phyloP scores from a whole-genome alignment of 1,284 basidiomycete species.

The Ustilago sp. region DNA sequence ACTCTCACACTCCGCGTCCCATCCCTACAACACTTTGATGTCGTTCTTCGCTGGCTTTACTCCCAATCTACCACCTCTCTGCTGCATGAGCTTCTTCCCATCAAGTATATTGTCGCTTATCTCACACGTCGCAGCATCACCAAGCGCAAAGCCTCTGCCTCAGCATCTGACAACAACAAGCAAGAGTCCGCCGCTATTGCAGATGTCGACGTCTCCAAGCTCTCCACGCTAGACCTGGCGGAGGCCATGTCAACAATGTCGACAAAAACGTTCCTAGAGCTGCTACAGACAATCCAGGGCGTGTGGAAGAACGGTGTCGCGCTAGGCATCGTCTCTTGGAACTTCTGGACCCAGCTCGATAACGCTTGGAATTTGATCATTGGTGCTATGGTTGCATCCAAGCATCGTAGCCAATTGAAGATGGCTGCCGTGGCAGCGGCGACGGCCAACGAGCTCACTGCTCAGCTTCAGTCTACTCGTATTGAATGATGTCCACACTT shows the following conservation, averaged over 20 bases:
- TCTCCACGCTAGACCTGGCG: conserved; percentile 25
- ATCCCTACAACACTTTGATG: conserved; percentile 29
- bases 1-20: conserved; percentile 36
- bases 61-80: conserved; percentile 35
- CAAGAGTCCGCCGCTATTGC: not conserved
- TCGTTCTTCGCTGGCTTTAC: conserved; percentile 47
- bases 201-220: conserved; percentile 2
- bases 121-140: conserved; percentile 23
- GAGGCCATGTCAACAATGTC: conserved; percentile 39
- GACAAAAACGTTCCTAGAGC: conserved; percentile 32
- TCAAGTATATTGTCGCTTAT: conserved; percentile 30
- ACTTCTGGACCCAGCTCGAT: conserved; percentile 44
- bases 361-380: conserved; percentile 44
- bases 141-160: not conserved
- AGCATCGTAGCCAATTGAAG: conserved; percentile 11
- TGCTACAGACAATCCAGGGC: conserved; percentile 38
- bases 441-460: conserved; percentile 17
- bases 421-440: conserved; percentile 4
- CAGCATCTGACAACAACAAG: not conserved
- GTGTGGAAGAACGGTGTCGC: conserved; percentile 55
- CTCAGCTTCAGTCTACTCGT: conserved; percentile 23
- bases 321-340: conserved; percentile 40
- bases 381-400: conserved; percentile 30
- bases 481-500: conserved; percentile 9
- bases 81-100: conserved; percentile 41